These are phyloP conservation scores for Rhodotorula paludigena DNA, from an alignment of 768 basidiomycete genomes.

Conservation along the genomic window DNA sequence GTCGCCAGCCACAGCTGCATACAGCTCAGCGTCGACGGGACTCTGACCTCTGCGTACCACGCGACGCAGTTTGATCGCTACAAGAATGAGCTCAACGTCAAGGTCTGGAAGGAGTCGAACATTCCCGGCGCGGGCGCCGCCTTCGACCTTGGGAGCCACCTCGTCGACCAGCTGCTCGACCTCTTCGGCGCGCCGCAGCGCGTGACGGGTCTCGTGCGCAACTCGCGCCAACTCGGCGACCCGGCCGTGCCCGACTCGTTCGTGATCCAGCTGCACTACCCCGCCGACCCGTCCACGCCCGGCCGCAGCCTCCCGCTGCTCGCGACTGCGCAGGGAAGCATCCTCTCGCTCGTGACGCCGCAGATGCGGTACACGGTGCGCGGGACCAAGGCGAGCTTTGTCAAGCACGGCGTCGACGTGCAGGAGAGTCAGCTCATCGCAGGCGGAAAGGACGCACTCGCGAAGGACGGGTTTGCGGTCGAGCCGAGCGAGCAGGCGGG, in stretches of 20 bases:
- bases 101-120: slow-evolving; percentile 71
- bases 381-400: slow-evolving; percentile 41
- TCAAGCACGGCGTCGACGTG: slow-evolving; percentile 68
- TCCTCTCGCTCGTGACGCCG: slow-evolving; percentile 60
- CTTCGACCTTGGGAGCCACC: slow-evolving; percentile 74
- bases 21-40: no score
- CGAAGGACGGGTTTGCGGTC: slow-evolving; percentile 53
- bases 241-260: slow-evolving; percentile 49
- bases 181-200: slow-evolving; percentile 70
- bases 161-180: slow-evolving; percentile 65
- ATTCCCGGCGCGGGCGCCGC: slow-evolving; percentile 61
- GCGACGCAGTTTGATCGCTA: slow-evolving; percentile 70
- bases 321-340: slow-evolving; percentile 63
- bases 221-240: slow-evolving; percentile 55
- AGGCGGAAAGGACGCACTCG: slow-evolving; percentile 45
- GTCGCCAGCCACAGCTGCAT: no score
- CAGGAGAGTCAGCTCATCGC: slow-evolving; percentile 72
- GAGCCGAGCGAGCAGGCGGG: slow-evolving; percentile 14
- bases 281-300: slow-evolving; percentile 38
- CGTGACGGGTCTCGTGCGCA: slow-evolving; percentile 66
- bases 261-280: slow-evolving; percentile 38
- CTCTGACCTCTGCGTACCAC: no score
- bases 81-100: slow-evolving; percentile 37
- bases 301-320: slow-evolving; percentile 53
- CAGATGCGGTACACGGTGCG: slow-evolving; percentile 70